Evolutionary conservation across 2,329 filamentous ascomycete species (phyloP).

Genomic region (Parastagonospora avenae): DNA sequence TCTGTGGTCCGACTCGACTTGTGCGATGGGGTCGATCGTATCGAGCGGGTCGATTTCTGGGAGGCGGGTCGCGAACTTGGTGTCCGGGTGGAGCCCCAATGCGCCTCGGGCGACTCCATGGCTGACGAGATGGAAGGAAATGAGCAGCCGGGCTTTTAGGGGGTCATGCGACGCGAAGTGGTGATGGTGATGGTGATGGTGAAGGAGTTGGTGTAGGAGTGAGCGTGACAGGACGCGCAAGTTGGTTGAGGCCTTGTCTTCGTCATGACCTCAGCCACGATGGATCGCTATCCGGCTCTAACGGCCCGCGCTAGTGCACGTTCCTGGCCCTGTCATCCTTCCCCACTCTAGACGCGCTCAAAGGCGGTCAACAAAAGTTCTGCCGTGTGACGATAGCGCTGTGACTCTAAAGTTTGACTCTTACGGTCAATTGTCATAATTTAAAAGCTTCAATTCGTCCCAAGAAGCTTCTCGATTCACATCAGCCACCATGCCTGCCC

Average conservation of each 20-base stretch:
- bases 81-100: constrained; percentile 44
- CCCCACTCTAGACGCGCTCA: constrained; percentile 6
- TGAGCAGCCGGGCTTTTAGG: constrained; percentile 3
- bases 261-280: constrained; percentile 24
- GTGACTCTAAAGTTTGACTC: constrained; percentile 26
- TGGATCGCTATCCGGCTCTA: constrained; percentile 1
- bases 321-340: neutral
- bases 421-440: neutral
- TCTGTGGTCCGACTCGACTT: constrained; percentile 44
- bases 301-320: constrained; percentile 1
- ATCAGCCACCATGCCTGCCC: constrained; percentile 35
- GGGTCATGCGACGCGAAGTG: constrained; percentile 14
- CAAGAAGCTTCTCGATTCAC: neutral
- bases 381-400: constrained; percentile 6
- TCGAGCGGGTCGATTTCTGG: constrained; percentile 42
- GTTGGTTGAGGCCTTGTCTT: constrained; percentile 8
- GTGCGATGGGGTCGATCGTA: constrained; percentile 37
- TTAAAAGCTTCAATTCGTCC: constrained; percentile 18
- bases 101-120: constrained; percentile 44
- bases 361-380: constrained; percentile 25
- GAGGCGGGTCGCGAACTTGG: constrained; percentile 46
- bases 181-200: constrained; percentile 3
- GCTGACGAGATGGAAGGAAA: constrained; percentile 8
- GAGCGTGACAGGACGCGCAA: neutral
- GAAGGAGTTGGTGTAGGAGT: neutral